These are phyloP conservation scores for Phalaenopsis hybrid DNA, from an alignment of 116 monocot species.

Conservation along the genomic window DNA sequence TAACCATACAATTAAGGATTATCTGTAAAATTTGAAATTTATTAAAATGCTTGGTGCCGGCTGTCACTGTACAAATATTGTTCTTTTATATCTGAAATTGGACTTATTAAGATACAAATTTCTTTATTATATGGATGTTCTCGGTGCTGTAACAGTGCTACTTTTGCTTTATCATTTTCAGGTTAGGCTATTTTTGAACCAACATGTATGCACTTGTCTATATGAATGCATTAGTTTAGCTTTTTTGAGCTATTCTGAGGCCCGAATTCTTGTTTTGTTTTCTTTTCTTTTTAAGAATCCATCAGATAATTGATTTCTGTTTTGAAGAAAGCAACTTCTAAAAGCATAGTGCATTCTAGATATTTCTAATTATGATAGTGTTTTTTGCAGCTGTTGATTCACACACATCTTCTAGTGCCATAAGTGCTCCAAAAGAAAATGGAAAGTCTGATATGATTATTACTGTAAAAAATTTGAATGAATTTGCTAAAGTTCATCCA, in stretches of 20 bases:
- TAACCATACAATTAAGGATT: neutral
- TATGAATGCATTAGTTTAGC: neutral
- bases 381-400: conserved; percentile 29
- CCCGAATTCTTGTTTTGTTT: neutral
- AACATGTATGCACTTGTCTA: neutral
- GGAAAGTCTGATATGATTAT: conserved; percentile 19
- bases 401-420: conserved; percentile 46
- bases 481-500: conserved; percentile 38
- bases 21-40: neutral
- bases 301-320: neutral
- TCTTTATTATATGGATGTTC: neutral
- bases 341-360: neutral
- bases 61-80: neutral
- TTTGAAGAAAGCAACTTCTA: neutral
- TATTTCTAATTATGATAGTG: neutral
- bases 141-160: neutral
- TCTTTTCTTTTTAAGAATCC: no score
- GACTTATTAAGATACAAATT: neutral
- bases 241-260: neutral
- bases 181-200: neutral
- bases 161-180: neutral
- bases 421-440: conserved; percentile 45
- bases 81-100: neutral
- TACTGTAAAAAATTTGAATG: conserved; percentile 32
- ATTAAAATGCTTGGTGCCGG: neutral